Conservation (phyloP, 2,329 filamentous ascomycete genomes). For the Xylariales sp. region DNA sequence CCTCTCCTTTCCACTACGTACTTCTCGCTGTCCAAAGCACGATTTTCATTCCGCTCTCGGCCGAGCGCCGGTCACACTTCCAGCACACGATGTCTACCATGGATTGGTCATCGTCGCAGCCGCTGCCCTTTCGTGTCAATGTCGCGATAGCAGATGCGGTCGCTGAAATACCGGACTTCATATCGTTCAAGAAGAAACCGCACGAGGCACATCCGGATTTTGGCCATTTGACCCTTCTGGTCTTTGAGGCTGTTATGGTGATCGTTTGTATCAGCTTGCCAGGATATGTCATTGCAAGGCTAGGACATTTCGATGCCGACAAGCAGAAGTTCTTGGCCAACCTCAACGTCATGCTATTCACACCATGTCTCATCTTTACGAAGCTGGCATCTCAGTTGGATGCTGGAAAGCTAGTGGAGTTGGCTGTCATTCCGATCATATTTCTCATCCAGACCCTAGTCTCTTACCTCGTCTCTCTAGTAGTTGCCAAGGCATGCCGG, state of each 20-base stretch:
- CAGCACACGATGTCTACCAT: conserved; percentile 11
- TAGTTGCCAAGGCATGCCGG: conserved; percentile 69
- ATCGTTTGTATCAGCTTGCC: conserved; percentile 93
- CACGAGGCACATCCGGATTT: conserved; percentile 60
- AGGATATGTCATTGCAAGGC: conserved; percentile 84
- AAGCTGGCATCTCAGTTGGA: conserved; percentile 94
- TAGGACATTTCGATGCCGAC: conserved; percentile 92
- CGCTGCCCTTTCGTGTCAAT: conserved; percentile 39
- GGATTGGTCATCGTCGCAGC: conserved; percentile 28
- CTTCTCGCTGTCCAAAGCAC: too few relatives aligned
- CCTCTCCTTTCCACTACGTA: too few relatives aligned
- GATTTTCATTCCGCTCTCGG: too few relatives aligned
- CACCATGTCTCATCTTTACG: conserved; percentile 94
- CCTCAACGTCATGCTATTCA: conserved; percentile 93
- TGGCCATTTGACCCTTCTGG: conserved; percentile 69
- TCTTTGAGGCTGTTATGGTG: conserved; percentile 91
- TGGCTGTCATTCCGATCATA: conserved; percentile 93
- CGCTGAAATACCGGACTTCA: conserved; percentile 32
- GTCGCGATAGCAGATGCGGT: conserved; percentile 11
- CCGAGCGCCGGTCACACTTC: not conserved
- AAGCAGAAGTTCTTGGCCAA: conserved; percentile 97
- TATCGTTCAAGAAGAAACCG: conserved; percentile 27
- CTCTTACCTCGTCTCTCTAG: conserved; percentile 72
- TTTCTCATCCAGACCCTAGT: conserved; percentile 84
- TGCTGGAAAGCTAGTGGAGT: conserved; percentile 81